These are phyloP conservation scores for Suillus brevipes DNA, from an alignment of 768 basidiomycete species.

Conservation along the genomic window DNA sequence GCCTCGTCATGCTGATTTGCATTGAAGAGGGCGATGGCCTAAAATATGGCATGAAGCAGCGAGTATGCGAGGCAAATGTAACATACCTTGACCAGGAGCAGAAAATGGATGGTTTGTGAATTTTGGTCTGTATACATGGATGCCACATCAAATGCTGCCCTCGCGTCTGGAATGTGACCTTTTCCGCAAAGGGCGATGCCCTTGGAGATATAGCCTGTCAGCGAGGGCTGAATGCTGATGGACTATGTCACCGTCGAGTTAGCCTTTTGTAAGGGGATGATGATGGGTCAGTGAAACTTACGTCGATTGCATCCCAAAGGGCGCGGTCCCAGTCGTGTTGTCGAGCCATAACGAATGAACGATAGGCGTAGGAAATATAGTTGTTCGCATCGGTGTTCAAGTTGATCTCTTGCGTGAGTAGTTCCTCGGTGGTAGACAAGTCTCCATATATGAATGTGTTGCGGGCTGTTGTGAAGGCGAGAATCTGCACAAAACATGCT, in stretches of 20 bases:
- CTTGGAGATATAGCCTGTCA: not conserved
- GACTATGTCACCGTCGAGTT: not conserved
- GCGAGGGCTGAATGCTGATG: not conserved
- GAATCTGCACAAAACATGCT: no score
- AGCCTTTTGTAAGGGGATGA: not conserved
- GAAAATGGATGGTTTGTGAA: not conserved
- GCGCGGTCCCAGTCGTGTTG: no score
- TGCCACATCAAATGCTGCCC: not conserved
- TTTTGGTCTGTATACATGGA: not conserved
- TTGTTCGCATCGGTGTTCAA: no score
- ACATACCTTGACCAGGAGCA: not conserved
- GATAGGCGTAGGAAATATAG: no score
- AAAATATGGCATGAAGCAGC: not conserved
- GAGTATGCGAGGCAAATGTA: not conserved
- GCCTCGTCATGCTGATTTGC: not conserved
- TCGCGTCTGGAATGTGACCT: not conserved
- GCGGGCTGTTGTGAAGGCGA: no score
- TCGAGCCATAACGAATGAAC: no score
- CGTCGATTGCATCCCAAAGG: no score
- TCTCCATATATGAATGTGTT: no score
- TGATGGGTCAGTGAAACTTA: not conserved
- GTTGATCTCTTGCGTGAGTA: no score
- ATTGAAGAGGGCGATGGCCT: not conserved
- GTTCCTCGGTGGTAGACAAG: no score
- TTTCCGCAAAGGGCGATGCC: not conserved